Conservation (phyloP, 148 eudicot species). For the Camellia japonica region DNA sequence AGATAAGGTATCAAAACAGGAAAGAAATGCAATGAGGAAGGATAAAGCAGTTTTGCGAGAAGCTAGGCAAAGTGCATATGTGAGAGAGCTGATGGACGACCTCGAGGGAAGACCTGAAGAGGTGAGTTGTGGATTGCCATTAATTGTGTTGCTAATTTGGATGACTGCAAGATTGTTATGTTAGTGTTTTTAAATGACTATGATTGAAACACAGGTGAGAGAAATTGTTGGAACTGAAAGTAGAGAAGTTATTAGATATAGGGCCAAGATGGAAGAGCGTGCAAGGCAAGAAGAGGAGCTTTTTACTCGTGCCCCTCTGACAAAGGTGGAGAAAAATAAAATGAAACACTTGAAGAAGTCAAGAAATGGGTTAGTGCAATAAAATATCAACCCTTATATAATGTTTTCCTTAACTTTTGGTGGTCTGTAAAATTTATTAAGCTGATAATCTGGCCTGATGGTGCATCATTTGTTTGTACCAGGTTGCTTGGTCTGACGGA, state of each 20-base stretch:
- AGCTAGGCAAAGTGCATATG: slow-evolving; percentile 45
- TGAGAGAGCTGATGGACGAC: slow-evolving; percentile 57
- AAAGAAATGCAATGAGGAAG: slow-evolving; percentile 65
- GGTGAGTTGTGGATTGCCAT: slow-evolving; percentile 39
- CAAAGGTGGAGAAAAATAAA: slow-evolving; percentile 63
- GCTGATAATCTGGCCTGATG: not conserved
- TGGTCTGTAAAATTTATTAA: not conserved
- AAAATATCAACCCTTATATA: not conserved
- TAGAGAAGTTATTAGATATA: slow-evolving; percentile 43
- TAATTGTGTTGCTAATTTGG: not conserved
- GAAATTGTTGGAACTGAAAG: slow-evolving; percentile 69
- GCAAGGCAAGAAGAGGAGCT: slow-evolving; percentile 68
- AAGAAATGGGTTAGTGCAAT: slow-evolving; percentile 60
- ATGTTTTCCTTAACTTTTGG: not conserved
- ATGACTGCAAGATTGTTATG: not conserved
- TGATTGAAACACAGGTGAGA: slow-evolving; percentile 46
- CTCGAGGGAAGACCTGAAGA: slow-evolving; percentile 90
- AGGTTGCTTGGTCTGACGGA: slow-evolving; percentile 81
- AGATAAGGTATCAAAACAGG: slow-evolving; percentile 54
- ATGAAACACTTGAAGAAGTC: slow-evolving; percentile 58
- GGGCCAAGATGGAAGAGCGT: slow-evolving; percentile 51
- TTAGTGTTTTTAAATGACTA: slow-evolving; percentile 8
- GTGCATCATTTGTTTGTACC: slow-evolving; percentile 6
- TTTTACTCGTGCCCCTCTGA: slow-evolving; percentile 76
- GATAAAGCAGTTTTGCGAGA: slow-evolving; percentile 38